phyloP scores from a whole-genome alignment of 108 stramenopile genomes.

The Fistulifera pelliculosa region DNA sequence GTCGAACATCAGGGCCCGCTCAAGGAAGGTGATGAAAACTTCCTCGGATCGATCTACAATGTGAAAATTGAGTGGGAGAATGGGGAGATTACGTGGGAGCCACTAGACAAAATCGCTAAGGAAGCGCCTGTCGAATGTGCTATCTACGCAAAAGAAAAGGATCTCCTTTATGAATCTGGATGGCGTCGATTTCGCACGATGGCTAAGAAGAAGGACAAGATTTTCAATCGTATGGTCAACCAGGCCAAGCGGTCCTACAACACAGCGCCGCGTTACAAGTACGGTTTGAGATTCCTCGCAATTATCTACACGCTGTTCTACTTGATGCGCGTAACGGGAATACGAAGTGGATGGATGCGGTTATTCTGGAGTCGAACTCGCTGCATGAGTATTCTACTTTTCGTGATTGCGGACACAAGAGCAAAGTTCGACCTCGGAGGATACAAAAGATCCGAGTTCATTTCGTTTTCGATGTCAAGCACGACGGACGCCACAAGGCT shows the following conservation, averaged over 20 bases:
- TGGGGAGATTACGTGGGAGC: slow-evolving; percentile 17
- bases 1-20: too few relatives aligned
- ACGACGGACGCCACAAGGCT: too few relatives aligned
- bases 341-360: slow-evolving; percentile 26
- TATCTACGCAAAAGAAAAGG: slow-evolving; percentile 15
- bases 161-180: slow-evolving; percentile 15
- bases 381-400: slow-evolving; percentile 19
- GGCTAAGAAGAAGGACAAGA: background rate
- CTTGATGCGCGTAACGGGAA: slow-evolving; percentile 28
- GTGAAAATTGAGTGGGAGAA: slow-evolving; percentile 17
- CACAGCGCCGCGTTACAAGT: too few relatives aligned
- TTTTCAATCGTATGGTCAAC: background rate
- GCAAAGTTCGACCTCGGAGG: slow-evolving; percentile 8
- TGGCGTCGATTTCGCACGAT: slow-evolving; percentile 18
- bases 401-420: slow-evolving; percentile 6
- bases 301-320: slow-evolving; percentile 14
- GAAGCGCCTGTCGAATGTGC: slow-evolving; percentile 9
- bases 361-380: slow-evolving; percentile 6
- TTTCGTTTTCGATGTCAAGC: slow-evolving; percentile 23
- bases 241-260: too few relatives aligned
- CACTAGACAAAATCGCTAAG: slow-evolving; percentile 4
- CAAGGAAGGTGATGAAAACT: too few relatives aligned
- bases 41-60: too few relatives aligned
- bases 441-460: slow-evolving; percentile 22
- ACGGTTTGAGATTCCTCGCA: slow-evolving; percentile 10